A percentile compares a stretch with the other conserved stretches of the same genome.
phyloP scores from a whole-genome alignment of 768 basidiomycete species.

The Tylopilus intermedius region DNA sequence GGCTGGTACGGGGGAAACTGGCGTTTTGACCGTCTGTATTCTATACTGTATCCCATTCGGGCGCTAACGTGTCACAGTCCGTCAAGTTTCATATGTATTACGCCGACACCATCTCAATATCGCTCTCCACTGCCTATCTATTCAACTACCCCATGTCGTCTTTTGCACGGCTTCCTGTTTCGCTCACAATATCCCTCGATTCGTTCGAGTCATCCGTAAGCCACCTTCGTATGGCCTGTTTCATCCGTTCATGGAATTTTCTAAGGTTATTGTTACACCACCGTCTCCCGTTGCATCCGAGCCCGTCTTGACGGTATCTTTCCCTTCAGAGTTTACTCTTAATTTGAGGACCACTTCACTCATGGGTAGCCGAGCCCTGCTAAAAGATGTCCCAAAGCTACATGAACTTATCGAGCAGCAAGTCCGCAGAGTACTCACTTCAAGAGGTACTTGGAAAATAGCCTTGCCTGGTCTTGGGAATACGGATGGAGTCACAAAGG shows the following conservation, averaged over 20 bases:
- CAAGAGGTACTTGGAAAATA: slow-evolving; percentile 61
- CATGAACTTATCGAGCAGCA: slow-evolving; percentile 91
- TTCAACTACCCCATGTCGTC: slow-evolving; percentile 82
- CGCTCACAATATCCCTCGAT: slow-evolving; percentile 72
- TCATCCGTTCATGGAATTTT: slow-evolving; percentile 2
- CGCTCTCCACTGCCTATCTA: slow-evolving; percentile 73
- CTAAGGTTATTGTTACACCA: slow-evolving; percentile 58
- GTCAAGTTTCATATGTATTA: slow-evolving; percentile 84
- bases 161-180: slow-evolving; percentile 79
- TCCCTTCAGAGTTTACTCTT: slow-evolving; percentile 84
- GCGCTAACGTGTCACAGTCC: slow-evolving; percentile 44
- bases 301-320: slow-evolving; percentile 62
- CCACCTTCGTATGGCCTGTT: background rate
- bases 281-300: slow-evolving; percentile 50
- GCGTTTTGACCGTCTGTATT: slow-evolving; percentile 29
- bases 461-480: slow-evolving; percentile 59
- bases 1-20: slow-evolving; percentile 6
- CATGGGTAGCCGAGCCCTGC: slow-evolving; percentile 94
- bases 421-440: slow-evolving; percentile 59
- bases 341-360: slow-evolving; percentile 85
- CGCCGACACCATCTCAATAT: slow-evolving; percentile 77
- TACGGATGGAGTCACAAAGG: slow-evolving; percentile 21
- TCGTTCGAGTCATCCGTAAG: slow-evolving; percentile 66
- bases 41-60: background rate
- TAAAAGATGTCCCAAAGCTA: slow-evolving; percentile 94